Evolutionary conservation across 305 asterid genomes (phyloP).

Genomic region (Nicotiana rustica): DNA sequence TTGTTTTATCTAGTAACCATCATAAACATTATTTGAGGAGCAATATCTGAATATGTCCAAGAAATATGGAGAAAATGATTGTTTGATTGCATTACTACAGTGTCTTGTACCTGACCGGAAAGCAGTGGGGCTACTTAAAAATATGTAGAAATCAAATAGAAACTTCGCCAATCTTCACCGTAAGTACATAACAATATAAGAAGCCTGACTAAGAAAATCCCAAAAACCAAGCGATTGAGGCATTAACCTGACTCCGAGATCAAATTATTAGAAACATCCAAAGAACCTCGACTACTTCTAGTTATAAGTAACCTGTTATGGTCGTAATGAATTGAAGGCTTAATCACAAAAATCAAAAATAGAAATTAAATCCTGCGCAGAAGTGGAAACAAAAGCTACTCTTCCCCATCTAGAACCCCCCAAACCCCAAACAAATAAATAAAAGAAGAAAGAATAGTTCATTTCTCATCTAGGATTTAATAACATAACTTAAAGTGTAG

Average conservation of each 20-base stretch:
- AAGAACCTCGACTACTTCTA: neutral
- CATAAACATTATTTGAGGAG: slow-evolving; percentile 12
- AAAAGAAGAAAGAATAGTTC: neutral
- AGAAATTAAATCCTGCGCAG: neutral
- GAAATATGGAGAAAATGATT: slow-evolving; percentile 25
- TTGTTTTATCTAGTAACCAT: neutral
- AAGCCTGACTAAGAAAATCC: slow-evolving; percentile 15
- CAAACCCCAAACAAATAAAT: no score
- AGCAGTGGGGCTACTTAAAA: slow-evolving; percentile 26
- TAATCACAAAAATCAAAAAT: neutral
- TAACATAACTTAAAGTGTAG: neutral
- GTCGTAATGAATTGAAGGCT: neutral
- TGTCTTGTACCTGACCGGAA: neutral
- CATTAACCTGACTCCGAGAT: neutral
- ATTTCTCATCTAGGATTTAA: slow-evolving; percentile 2
- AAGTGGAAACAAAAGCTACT: slow-evolving; percentile 9
- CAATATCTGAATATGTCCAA: slow-evolving; percentile 27
- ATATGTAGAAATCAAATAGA: neutral
- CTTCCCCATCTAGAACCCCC: neutral
- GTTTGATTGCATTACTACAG: neutral
- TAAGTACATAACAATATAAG: slow-evolving; percentile 3
- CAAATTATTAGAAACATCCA: slow-evolving; percentile 17
- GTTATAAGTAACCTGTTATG: neutral
- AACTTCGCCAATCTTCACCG: slow-evolving; percentile 14
- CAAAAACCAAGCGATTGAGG: neutral